These are phyloP conservation scores for Metschnikowia baotianmanensis DNA, from an alignment of 805 yeast genomes.

Conservation along the genomic window DNA sequence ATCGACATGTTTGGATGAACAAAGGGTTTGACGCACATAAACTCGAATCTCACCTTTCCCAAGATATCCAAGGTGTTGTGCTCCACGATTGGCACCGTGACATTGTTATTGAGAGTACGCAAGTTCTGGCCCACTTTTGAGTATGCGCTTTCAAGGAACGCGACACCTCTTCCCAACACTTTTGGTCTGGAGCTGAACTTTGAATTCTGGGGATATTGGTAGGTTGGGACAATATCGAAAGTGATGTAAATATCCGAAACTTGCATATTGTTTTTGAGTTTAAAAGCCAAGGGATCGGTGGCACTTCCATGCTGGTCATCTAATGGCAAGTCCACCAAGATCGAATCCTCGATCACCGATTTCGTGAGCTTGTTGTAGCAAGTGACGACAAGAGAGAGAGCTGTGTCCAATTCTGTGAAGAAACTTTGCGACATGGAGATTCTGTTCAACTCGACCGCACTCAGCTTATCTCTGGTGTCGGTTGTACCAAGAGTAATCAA, in stretches of 20 bases:
- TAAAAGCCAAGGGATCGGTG: slow-evolving; percentile 75
- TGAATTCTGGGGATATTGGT: slow-evolving; percentile 43
- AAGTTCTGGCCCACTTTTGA: slow-evolving; percentile 67
- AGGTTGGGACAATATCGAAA: slow-evolving; percentile 90
- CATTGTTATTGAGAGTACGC: slow-evolving; percentile 61
- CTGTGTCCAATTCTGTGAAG: slow-evolving; percentile 85
- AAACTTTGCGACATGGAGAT: slow-evolving; percentile 76
- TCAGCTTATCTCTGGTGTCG: slow-evolving; percentile 58
- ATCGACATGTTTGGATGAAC: slow-evolving; percentile 63
- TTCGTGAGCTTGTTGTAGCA: slow-evolving; percentile 31
- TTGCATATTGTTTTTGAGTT: slow-evolving; percentile 44
- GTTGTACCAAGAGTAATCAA: slow-evolving; percentile 84
- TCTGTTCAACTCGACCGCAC: slow-evolving; percentile 65
- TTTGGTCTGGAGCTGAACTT: slow-evolving; percentile 8
- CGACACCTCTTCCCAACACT: slow-evolving; percentile 79
- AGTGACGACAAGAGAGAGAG: slow-evolving; percentile 67
- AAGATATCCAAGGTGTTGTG: slow-evolving; percentile 66
- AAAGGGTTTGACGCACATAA: slow-evolving; percentile 69
- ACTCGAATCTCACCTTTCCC: slow-evolving; percentile 77
- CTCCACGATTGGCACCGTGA: slow-evolving; percentile 76
- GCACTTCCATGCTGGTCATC: slow-evolving; percentile 71
- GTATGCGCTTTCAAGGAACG: slow-evolving; percentile 57
- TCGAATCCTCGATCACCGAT: slow-evolving; percentile 49
- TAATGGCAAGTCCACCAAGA: slow-evolving; percentile 72
- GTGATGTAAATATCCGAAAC: slow-evolving; percentile 57